Evolutionary conservation across 2,329 filamentous ascomycete genomes (phyloP), one percentile per base, ranked within the genome.

Genomic region (Trichophyton benhamiae): DNA sequence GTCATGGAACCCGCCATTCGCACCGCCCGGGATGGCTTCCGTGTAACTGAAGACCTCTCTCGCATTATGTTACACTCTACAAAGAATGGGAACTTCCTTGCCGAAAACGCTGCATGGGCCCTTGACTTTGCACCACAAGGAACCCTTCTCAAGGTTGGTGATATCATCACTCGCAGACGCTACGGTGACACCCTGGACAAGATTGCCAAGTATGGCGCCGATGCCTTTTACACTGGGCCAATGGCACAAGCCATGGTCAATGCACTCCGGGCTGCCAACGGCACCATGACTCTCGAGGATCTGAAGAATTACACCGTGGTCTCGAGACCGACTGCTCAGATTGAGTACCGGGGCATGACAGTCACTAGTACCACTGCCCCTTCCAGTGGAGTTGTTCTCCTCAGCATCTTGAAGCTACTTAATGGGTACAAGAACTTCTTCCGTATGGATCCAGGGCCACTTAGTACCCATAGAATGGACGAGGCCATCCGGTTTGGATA

Each of bases 401-500:
- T 95, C 67, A 85, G 83, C 61, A 85, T 87, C 2, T 78, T 97
- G 69, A 96, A 95, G 70, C 90, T 86, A 36, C 81, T 96, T 73
- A 87, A 92, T 72, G 87, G 88, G 17, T 95, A 90, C 68, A 75
- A 82, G 0, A 72, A 76, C 42, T 84, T 92, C 57, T 85, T 83
- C 17, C 75, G 83, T 11, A 74, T 79, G 1, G 76, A 82, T 49
- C 75, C 73, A 17, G 66, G 82, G 20, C 86, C 89, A 66, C 76
- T 95, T 0, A 89, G 86, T 42, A 87, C 86, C 0, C 94, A 97
- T 74, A 83, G 88, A 13, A 81, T 96, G 65, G 84, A 90, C 69
- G 94, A 97, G 78, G 87, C 91, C 11, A 89, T 96, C 77, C 83
- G 90, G 22, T 97, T 95, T 72, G 91, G 84, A 2, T 97, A 96